Conservation (phyloP, 2,329 filamentous ascomycete genomes). For the Penicillium expansum region DNA sequence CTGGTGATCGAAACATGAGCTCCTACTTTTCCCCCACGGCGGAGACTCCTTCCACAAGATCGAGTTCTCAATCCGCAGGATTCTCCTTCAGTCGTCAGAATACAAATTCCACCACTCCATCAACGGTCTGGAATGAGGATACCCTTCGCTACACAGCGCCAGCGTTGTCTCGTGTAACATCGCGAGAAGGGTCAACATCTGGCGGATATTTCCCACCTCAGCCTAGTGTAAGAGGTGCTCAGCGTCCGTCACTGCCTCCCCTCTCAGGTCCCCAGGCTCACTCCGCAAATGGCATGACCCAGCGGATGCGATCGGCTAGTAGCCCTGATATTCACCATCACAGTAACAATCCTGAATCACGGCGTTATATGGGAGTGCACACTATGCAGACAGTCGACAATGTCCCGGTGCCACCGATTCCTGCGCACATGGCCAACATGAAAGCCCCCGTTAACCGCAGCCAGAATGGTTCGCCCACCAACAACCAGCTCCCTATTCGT, state of each 20-base stretch:
- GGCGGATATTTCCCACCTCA: constrained; percentile 63
- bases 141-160: constrained; percentile 84
- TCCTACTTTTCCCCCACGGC: constrained; percentile 90
- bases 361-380: constrained; percentile 54
- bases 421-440: constrained; percentile 63
- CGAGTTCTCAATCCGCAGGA: constrained; percentile 54
- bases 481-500: constrained; percentile 63
- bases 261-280: constrained; percentile 56
- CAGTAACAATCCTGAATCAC: constrained; percentile 41
- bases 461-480: constrained; percentile 74
- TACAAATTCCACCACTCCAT: constrained; percentile 57
- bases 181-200: constrained; percentile 67
- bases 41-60: constrained; percentile 62
- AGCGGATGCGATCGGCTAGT: constrained; percentile 85
- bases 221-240: constrained; percentile 55
- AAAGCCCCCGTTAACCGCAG: constrained; percentile 67
- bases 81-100: constrained; percentile 77
- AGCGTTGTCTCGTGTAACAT: constrained; percentile 76
- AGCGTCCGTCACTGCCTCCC: constrained; percentile 76
- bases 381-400: constrained; percentile 52
- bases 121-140: constrained; percentile 62
- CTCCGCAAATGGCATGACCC: constrained; percentile 54
- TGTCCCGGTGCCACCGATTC: constrained; percentile 74
- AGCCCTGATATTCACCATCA: constrained; percentile 86
- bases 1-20: constrained; percentile 62